A percentile compares a stretch with the other conserved stretches of the same genome.
These are phyloP conservation scores for Starmera amethionina DNA, from an alignment of 805 yeast species.

Conservation along the genomic window DNA sequence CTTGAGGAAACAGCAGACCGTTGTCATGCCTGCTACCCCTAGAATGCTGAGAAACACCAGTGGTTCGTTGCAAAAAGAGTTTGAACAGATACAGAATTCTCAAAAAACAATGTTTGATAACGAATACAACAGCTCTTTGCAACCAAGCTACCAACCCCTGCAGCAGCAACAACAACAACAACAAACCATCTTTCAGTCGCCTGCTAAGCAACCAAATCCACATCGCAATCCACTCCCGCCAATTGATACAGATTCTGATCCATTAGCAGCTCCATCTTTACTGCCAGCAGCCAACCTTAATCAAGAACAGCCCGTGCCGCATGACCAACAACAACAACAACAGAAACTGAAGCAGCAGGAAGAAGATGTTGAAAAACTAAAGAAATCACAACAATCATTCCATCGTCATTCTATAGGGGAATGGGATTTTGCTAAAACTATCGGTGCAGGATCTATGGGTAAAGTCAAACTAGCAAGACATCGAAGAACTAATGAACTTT, in stretches of 20 bases:
- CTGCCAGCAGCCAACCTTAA: slow-evolving; percentile 4
- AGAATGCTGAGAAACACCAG: slow-evolving; percentile 56
- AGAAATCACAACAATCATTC: slow-evolving; percentile 28
- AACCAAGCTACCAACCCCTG: background rate
- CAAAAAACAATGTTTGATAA: slow-evolving; percentile 4
- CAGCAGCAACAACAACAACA: slow-evolving; percentile 13
- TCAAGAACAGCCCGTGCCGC: slow-evolving; percentile 4
- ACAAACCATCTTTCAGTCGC: slow-evolving; percentile 17
- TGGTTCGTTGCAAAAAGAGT: slow-evolving; percentile 20
- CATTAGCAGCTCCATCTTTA: slow-evolving; percentile 4
- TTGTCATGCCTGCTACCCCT: slow-evolving; percentile 52
- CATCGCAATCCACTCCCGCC: slow-evolving; percentile 2
- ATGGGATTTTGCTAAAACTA: slow-evolving; percentile 91
- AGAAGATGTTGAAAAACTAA: slow-evolving; percentile 5
- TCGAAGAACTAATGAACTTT: slow-evolving; percentile 67
- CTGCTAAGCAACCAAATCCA: slow-evolving; percentile 1
- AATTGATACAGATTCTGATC: slow-evolving; percentile 3
- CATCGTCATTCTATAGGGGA: slow-evolving; percentile 90
- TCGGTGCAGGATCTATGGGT: slow-evolving; percentile 99
- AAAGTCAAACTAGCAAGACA: slow-evolving; percentile 92
- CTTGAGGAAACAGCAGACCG: slow-evolving; percentile 10
- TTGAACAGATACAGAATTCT: background rate
- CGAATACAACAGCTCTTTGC: slow-evolving; percentile 2
- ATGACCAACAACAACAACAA: slow-evolving; percentile 3
- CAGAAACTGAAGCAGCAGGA: slow-evolving; percentile 11